Percentiles rank a stretch among this genome's conserved stretches.
These are phyloP conservation scores for Chlamydomonas reinhardtii DNA, from an alignment of 163 green algal genomes.

Conservation along the genomic window DNA sequence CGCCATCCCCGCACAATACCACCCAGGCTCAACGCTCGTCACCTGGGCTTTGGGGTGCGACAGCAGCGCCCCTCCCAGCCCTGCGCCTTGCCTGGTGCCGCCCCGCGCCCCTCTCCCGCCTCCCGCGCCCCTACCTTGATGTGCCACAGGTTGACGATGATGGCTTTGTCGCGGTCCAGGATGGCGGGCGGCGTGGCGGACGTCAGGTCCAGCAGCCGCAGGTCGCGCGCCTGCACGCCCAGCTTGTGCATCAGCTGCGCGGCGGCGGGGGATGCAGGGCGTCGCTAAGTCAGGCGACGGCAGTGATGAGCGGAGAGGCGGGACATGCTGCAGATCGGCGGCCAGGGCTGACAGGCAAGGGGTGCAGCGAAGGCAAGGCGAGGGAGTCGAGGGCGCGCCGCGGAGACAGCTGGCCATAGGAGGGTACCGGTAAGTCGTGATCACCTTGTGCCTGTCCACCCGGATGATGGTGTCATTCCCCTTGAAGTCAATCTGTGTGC, in stretches of 20 bases:
- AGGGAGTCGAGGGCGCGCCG: too few relatives aligned
- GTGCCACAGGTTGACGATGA: constrained; percentile 91
- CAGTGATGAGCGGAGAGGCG: too few relatives aligned
- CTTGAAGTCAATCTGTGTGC: constrained; percentile 40
- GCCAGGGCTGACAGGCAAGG: too few relatives aligned
- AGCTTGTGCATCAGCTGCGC: constrained; percentile 62
- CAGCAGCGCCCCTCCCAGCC: too few relatives aligned
- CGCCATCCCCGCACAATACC: too few relatives aligned
- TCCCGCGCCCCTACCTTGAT: constrained; percentile 78
- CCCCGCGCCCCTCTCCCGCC: neutral
- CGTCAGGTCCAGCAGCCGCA: constrained; percentile 78
- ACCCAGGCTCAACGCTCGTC: too few relatives aligned
- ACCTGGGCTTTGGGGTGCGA: too few relatives aligned
- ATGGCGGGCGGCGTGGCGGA: constrained; percentile 78
- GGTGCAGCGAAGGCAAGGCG: too few relatives aligned
- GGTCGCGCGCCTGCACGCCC: constrained; percentile 71
- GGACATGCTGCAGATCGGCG: too few relatives aligned
- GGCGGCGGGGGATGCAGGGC: neutral
- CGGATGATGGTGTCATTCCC: constrained; percentile 60
- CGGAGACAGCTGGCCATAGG: too few relatives aligned
- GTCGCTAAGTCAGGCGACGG: too few relatives aligned
- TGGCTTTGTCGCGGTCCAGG: constrained; percentile 87
- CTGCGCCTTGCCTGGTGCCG: neutral
- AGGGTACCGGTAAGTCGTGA: too few relatives aligned
- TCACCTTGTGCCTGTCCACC: constrained; percentile 61